These are phyloP conservation scores for Guadua angustifolia DNA, from an alignment of 176 grass and related monocot species.

Conservation along the genomic window DNA sequence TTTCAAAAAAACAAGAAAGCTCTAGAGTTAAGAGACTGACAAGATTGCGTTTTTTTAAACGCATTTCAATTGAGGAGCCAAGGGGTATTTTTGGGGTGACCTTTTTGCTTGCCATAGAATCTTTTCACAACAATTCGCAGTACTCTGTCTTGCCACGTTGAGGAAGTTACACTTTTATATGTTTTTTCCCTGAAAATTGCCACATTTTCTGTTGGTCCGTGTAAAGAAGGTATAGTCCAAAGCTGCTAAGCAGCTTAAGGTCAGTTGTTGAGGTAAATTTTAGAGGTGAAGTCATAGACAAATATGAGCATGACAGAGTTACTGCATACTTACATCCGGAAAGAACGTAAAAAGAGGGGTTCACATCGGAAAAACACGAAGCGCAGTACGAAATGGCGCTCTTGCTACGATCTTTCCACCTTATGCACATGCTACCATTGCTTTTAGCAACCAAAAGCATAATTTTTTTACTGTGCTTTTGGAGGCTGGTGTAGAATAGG, in stretches of 20 bases:
- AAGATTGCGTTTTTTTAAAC: not conserved
- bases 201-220: slow-evolving; percentile 19
- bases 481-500: not conserved
- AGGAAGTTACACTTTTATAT: not conserved
- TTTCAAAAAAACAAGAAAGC: not conserved
- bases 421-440: slow-evolving; percentile 26
- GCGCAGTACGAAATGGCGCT: not conserved
- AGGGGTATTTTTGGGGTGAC: not conserved
- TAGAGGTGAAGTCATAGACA: not conserved
- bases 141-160: not conserved
- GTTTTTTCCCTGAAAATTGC: not conserved
- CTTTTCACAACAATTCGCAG: not conserved
- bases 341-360: not conserved
- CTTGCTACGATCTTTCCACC: slow-evolving; percentile 18
- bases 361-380: slow-evolving; percentile 31
- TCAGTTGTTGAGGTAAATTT: not conserved
- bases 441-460: slow-evolving; percentile 29
- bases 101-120: not conserved
- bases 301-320: not conserved
- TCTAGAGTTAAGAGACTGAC: not conserved
- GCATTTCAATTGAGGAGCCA: not conserved
- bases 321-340: not conserved
- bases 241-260: not conserved
- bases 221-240: not conserved
- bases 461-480: slow-evolving; percentile 22